Evolutionary conservation across 305 asterid genomes (phyloP).

Genomic region (Striga hermonthica): DNA sequence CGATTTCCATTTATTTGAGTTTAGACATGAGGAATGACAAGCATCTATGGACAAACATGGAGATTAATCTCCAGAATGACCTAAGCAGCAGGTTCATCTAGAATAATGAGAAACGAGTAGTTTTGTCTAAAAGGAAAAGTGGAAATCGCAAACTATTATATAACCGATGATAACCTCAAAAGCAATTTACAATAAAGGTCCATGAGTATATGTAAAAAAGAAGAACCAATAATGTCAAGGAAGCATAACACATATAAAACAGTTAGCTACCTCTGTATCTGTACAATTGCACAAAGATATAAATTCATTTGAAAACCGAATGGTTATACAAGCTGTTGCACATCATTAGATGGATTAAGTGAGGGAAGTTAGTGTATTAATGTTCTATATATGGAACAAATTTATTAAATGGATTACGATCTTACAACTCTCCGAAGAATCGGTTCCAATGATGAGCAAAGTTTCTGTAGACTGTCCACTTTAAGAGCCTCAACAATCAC

Average conservation of each 20-base stretch:
- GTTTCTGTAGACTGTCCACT: constrained; percentile 93
- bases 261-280: background rate
- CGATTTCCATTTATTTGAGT: background rate
- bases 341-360: constrained; percentile 9
- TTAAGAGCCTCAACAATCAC: constrained; percentile 94
- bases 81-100: constrained; percentile 1
- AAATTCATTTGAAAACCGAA: constrained; percentile 7
- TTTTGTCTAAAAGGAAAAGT: constrained; percentile 8
- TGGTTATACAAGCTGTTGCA: background rate
- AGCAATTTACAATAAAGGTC: background rate
- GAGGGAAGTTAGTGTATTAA: constrained; percentile 5
- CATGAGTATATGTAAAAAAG: background rate
- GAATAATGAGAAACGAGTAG: constrained; percentile 8
- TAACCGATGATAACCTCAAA: constrained; percentile 13
- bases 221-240: background rate
- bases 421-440: constrained; percentile 98
- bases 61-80: constrained; percentile 21
- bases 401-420: constrained; percentile 27
- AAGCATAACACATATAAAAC: constrained; percentile 8
- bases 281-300: background rate
- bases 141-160: background rate
- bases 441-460: constrained; percentile 94
- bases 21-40: background rate
- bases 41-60: background rate
- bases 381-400: constrained; percentile 14